Evolutionary conservation across 208 protist genomes (phyloP), one percentile per base, ranked within the genome.

Genomic region (Leishmania arabica): DNA sequence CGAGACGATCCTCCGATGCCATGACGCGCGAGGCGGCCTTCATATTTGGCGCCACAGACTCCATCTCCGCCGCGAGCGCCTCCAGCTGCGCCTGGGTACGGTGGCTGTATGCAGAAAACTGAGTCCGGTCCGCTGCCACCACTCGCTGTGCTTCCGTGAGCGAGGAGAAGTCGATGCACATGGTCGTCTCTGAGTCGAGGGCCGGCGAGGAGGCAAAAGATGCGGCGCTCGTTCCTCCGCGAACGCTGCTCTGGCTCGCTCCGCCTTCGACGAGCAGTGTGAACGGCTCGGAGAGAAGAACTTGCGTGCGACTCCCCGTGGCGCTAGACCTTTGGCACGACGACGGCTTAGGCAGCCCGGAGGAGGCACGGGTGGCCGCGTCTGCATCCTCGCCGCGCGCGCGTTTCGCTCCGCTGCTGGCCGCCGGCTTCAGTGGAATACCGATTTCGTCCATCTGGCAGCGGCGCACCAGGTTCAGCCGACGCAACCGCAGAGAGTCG

Each of bases 391-490:
- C 86, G 4, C 56, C 69, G 19, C 90, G 86, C 34, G 49, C 42
- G 64, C 89, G 92, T 78, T 95, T 97, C 45, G 76, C 80, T 54
- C 91, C 90, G 31, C 76, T 53, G 45, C 84, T 81, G n/a, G 79
- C 65, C n/a, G 58, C 80, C 40, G 81, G 77, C 78, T 84, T 91
- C 56, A 97, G 78, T 24, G 90, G 92, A 1, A 99, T 72, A 9
- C 86, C 83, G 24, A 96, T 91, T 76, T 96, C 95, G 62, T 98
- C 92, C 87, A 98, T 95, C 71, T 96, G 89, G 79, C 93, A 97
- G 3, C 92, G 91, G 19, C 89, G 90, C 45, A 98, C 88, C 54
- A 97, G 69, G 66, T 88, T 90, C 45, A 94, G 84, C 47, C 97
- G 94, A n/a, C 88, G 86, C 53, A 89, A 84, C 6, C 95, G 92